phyloP scores from a whole-genome alignment of 345 rosid genomes.

The Heritiera fomes region DNA sequence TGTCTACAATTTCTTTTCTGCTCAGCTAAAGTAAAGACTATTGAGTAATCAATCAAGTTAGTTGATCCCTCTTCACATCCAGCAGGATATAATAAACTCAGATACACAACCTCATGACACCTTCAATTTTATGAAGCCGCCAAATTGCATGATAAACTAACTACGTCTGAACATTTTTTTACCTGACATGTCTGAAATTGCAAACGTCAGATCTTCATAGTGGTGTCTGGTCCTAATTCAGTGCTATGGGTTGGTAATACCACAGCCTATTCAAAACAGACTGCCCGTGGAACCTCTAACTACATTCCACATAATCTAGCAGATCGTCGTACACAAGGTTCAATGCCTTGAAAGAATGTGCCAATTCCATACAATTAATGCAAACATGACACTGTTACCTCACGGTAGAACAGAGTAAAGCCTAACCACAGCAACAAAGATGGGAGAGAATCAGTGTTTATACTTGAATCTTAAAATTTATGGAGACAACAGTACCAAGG shows the following conservation, averaged over 20 bases:
- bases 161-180: no score
- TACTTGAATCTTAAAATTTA: conserved; percentile 19
- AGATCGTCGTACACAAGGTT: not conserved
- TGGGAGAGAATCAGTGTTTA: not conserved
- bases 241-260: no score
- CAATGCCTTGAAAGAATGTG: not conserved
- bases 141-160: not conserved
- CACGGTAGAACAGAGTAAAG: not conserved
- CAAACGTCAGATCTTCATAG: not conserved
- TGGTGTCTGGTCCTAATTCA: not conserved
- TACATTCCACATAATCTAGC: not conserved
- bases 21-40: not conserved
- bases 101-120: not conserved
- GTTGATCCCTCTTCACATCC: not conserved
- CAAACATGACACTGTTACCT: not conserved
- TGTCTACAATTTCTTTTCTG: not conserved
- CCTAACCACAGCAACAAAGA: not conserved
- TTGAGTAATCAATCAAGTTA: not conserved
- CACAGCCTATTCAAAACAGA: not conserved
- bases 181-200: no score
- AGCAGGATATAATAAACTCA: not conserved
- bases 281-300: not conserved
- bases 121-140: not conserved
- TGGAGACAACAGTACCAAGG: conserved; percentile 8
- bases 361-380: not conserved